Evolutionary conservation across 305 asterid species (phyloP).

Genomic region (Fraxinus floribunda): DNA sequence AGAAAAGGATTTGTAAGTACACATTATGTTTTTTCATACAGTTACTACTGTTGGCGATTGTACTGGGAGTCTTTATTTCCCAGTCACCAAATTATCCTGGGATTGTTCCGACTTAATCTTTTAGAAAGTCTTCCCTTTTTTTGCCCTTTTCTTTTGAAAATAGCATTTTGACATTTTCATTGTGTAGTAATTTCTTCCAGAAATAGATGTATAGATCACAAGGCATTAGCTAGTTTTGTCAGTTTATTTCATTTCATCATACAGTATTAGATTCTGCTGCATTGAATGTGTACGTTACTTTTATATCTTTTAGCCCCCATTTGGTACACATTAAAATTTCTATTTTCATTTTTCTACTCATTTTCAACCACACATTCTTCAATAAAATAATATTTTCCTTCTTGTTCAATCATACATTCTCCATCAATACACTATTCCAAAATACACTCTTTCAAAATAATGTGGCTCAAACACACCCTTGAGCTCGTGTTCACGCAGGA

Average conservation of each 20-base stretch:
- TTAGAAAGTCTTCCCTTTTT: neutral
- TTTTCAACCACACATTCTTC: no score
- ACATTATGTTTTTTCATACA: conserved; percentile 51
- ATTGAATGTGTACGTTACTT: neutral
- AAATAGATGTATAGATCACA: conserved; percentile 34
- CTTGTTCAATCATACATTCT: no score
- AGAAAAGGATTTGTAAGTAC: conserved; percentile 51
- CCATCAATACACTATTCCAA: no score
- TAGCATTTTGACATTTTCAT: conserved; percentile 14
- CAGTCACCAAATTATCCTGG: conserved; percentile 34
- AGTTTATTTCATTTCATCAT: conserved; percentile 20
- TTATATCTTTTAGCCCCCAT: neutral
- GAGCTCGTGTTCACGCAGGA: neutral
- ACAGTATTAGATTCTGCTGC: neutral
- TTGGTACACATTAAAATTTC: no score
- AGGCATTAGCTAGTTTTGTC: neutral
- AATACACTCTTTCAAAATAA: no score
- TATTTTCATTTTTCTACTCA: no score
- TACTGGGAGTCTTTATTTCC: conserved; percentile 34
- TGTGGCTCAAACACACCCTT: neutral
- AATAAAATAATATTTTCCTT: no score
- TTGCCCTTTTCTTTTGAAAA: neutral
- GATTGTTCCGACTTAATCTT: conserved; percentile 63
- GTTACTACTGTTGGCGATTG: conserved; percentile 38
- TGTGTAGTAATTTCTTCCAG: conserved; percentile 24